Evolutionary conservation across 129 eudicot genomes (phyloP), one percentile per base, ranked within the genome.

Genomic region (Scalesia atractyloides): DNA sequence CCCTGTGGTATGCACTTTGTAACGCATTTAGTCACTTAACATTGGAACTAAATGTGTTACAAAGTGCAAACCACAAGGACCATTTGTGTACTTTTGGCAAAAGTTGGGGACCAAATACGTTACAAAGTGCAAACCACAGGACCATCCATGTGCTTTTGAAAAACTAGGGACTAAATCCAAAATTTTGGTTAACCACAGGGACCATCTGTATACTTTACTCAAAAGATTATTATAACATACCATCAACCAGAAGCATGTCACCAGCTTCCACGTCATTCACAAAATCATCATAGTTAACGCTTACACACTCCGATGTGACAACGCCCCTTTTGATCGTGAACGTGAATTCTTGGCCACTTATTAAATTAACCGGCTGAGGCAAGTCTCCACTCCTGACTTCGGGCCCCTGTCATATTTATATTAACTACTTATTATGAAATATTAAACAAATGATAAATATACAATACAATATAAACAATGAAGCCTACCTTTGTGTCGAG

Each of bases 261-360:
- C 97, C 97, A n/a, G 79, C 91, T 85, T 93, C 98, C 33, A 93
- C 98, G 65, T 93, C 96, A 82, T 87, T 89, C 72, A 93, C 96
- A 84, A 93, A 93, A 84, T 93, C 98, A 73, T 93, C 98, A 70
- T 93, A 93, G 84, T 93, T 93, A 57, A 93, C 98, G 75, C 98
- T 93, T 68, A 93, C 98, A 81, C 85, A 84, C 68, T 93, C 96
- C 68, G 92, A 83, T 20, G 91, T 90, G 59, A 97, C 96, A 73
- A 94, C 97, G 52, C 97, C 98, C 74, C 96, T 86, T 72, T 78
- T 80, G 66, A 94, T 94, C 1, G 98, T 94, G 64, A 94, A 94
- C 13, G 98, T 90, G 76, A 85, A 94, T 75, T 94, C 96, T 73
- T 94, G 97, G 49, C 97, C 98, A 73, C 56, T 67, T 76, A 51